These are phyloP conservation scores for Colletotrichum simmondsii DNA, from an alignment of 2,329 filamentous ascomycete species.

Conservation along the genomic window DNA sequence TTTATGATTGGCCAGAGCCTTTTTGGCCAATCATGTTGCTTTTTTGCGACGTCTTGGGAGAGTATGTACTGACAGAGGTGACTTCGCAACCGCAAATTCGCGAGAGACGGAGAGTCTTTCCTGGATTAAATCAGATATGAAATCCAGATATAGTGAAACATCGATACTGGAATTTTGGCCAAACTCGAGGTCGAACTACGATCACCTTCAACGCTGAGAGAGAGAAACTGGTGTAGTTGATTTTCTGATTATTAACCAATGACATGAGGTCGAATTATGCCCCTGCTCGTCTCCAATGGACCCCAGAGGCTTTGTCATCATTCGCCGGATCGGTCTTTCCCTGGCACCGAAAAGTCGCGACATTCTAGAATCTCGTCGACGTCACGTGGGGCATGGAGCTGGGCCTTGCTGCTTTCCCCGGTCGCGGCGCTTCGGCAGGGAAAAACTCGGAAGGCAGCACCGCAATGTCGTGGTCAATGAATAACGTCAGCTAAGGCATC, in stretches of 20 bases:
- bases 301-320: background rate
- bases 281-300: background rate
- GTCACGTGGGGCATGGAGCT: constrained; percentile 16
- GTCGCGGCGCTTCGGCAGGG: constrained; percentile 29
- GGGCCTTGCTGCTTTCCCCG: background rate
- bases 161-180: too few species aligned
- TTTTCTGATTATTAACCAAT: constrained; percentile 17
- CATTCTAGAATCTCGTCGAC: constrained; percentile 1
- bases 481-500: constrained; percentile 29
- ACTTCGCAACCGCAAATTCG: background rate
- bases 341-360: background rate
- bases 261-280: background rate
- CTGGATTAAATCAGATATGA: background rate
- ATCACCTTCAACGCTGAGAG: background rate
- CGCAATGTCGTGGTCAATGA: constrained; percentile 13
- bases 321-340: constrained; percentile 15
- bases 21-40: constrained; percentile 2
- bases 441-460: constrained; percentile 35
- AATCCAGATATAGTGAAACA: too few species aligned
- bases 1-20: constrained; percentile 10
- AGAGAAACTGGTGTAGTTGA: background rate
- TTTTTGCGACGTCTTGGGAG: background rate
- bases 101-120: background rate
- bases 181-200: background rate
- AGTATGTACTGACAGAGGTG: too few species aligned